Base-by-base conservation (phyloP, 345 rosid species). In the Cardiospermum halicacabum region DNA sequence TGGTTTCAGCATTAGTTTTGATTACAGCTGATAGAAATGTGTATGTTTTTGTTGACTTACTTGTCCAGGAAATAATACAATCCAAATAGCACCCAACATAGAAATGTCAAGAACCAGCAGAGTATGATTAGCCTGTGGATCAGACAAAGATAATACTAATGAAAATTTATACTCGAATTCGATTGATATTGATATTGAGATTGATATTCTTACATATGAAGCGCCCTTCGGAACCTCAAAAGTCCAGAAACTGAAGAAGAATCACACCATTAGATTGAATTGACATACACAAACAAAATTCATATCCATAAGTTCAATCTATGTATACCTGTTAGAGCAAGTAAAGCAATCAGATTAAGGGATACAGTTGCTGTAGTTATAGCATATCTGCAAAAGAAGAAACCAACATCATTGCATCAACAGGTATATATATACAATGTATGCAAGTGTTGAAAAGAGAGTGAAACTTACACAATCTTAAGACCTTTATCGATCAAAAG, bases 1-100 rank as follows among this genome's bases (percentile, higher is more conserved):
- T 43, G 15, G 3, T 22, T 43, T 57, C 2, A 63, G 43, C 22
- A 7, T 24, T 16, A 4, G 19, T 2, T 43, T 43, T 2, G 4
- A 18, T n/a, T 43, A 39, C 27, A 7, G n/a, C 56, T n/a, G 5
- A 39, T 19, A 37, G 49, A 55, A 45, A 30, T 27, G 16, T 3
- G 30, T 22, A 4, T 1, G 3, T 18, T 28, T 65, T n/a, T n/a
- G n/a, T n/a, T n/a, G n/a, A n/a, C 56, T 83, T 77, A 85, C 91
- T 71, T 74, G 49, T 73, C 75, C 36, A 88, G 57, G 78, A 83
- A 83, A 81, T 71, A 80, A 64, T 83, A 81, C 37, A 81, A 11
- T 48, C 95, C 95, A 34, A 82, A 83, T 62, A 85, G 68, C 3
- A 78, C 3, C 91, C 91, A 88, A 73, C 89, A 81, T 6, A 88